phyloP scores from a whole-genome alignment of 2,329 filamentous ascomycete species.

The Colletotrichum zoysiae region DNA sequence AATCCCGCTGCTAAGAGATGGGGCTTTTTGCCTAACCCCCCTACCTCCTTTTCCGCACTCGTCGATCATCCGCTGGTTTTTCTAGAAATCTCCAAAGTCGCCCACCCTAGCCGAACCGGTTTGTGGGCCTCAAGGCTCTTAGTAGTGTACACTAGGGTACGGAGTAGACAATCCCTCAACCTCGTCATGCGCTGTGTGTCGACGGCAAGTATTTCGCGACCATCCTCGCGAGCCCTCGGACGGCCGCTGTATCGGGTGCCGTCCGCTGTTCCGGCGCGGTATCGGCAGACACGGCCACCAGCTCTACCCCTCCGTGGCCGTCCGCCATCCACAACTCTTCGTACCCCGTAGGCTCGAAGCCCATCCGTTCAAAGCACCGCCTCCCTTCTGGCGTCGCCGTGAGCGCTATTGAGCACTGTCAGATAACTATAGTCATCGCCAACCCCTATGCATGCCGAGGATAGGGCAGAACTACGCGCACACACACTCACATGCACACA shows the following conservation, averaged over 20 bases:
- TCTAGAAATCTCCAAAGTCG: slow-evolving; percentile 15
- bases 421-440: slow-evolving; percentile 2
- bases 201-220: slow-evolving; percentile 12
- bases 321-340: slow-evolving; percentile 45
- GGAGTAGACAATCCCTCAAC: neutral
- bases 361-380: slow-evolving; percentile 47
- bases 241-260: neutral
- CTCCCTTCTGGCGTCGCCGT: slow-evolving; percentile 48
- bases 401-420: slow-evolving; percentile 44
- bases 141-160: neutral
- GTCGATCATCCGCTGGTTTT: slow-evolving; percentile 26
- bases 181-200: neutral
- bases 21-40: neutral
- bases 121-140: slow-evolving; percentile 6
- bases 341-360: slow-evolving; percentile 48
- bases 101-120: neutral
- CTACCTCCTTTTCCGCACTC: too few species aligned
- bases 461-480: neutral
- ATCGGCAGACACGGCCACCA: slow-evolving; percentile 25
- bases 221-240: slow-evolving; percentile 38
- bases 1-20: slow-evolving; percentile 15
- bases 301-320: neutral
- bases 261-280: neutral
- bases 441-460: too few species aligned
- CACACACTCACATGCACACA: neutral